These are phyloP conservation scores for Hirsutella thompsonii DNA, from an alignment of 2,329 filamentous ascomycete genomes.

Conservation along the genomic window DNA sequence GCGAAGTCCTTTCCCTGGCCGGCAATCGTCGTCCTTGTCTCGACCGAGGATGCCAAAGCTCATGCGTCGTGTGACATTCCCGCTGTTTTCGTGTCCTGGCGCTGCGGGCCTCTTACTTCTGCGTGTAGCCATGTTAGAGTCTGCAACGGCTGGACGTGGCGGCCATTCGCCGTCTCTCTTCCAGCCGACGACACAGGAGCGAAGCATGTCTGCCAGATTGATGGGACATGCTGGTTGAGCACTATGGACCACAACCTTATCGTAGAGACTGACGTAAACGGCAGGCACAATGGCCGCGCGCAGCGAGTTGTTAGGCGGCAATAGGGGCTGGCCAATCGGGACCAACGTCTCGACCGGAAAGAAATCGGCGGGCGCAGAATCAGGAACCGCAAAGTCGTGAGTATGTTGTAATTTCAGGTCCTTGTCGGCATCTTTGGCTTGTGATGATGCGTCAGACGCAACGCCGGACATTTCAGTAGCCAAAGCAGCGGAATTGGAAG, in stretches of 20 bases:
- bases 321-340: slow-evolving; percentile 59
- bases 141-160: slow-evolving; percentile 33
- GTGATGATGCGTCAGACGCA: slow-evolving; percentile 29
- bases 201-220: slow-evolving; percentile 70
- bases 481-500: slow-evolving; percentile 12
- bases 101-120: slow-evolving; percentile 24
- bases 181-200: slow-evolving; percentile 78
- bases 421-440: slow-evolving; percentile 22
- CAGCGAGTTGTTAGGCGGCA: slow-evolving; percentile 63
- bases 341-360: slow-evolving; percentile 50
- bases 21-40: slow-evolving; percentile 20
- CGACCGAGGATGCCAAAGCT: slow-evolving; percentile 34
- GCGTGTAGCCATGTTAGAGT: slow-evolving; percentile 20
- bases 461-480: slow-evolving; percentile 20
- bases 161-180: slow-evolving; percentile 92
- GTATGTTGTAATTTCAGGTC: slow-evolving; percentile 18
- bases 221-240: slow-evolving; percentile 79
- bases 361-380: slow-evolving; percentile 7
- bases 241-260: slow-evolving; percentile 70
- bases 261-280: slow-evolving; percentile 74
- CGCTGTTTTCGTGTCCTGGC: slow-evolving; percentile 10
- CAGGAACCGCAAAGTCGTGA: slow-evolving; percentile 19
- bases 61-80: slow-evolving; percentile 25
- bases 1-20: slow-evolving; percentile 26
- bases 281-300: slow-evolving; percentile 62